Evolutionary conservation across 2,329 filamentous ascomycete genomes (phyloP).

Genomic region (Purpureocillium lavendulum): DNA sequence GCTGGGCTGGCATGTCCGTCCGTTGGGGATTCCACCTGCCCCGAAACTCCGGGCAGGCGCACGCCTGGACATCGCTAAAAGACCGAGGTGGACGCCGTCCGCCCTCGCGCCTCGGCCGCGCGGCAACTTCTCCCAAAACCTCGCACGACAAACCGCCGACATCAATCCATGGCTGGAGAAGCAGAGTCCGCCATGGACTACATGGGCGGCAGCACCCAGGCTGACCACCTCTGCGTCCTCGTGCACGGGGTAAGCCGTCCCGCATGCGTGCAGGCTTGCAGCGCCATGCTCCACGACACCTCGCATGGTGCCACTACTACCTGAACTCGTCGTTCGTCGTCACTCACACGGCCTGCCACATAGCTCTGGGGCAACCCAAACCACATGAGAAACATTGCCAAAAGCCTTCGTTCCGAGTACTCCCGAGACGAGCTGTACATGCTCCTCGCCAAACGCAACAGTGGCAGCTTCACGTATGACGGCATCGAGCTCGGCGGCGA

Average conservation of each 20-base stretch:
- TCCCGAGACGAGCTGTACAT: slow-evolving; percentile 58
- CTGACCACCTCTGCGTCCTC: slow-evolving; percentile 67
- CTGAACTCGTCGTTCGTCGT: slow-evolving; percentile 3
- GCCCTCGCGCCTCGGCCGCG: too few relatives aligned
- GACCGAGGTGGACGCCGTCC: too few relatives aligned
- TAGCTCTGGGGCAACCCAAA: slow-evolving; percentile 75
- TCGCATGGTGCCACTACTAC: too few relatives aligned
- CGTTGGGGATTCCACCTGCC: not conserved
- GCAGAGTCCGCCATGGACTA: slow-evolving; percentile 14
- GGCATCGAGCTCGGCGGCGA: slow-evolving; percentile 61
- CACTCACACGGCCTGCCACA: slow-evolving; percentile 2
- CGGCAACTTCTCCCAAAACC: too few relatives aligned
- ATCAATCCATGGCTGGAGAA: not conserved
- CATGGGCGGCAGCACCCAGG: slow-evolving; percentile 42
- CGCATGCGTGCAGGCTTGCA: not conserved
- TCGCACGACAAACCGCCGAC: not conserved
- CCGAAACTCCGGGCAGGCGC: slow-evolving; percentile 1
- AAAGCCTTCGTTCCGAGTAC: slow-evolving; percentile 52
- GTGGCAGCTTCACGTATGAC: slow-evolving; percentile 64
- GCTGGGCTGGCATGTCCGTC: too few relatives aligned
- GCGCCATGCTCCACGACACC: too few relatives aligned
- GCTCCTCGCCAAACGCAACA: slow-evolving; percentile 64
- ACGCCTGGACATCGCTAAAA: too few relatives aligned
- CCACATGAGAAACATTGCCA: slow-evolving; percentile 62
- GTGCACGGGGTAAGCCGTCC: slow-evolving; percentile 59